Percentiles rank a stretch among this genome's conserved stretches.
Conservation (phyloP, 1,284 basidiomycete genomes). For the Sporisorium sorghi region DNA sequence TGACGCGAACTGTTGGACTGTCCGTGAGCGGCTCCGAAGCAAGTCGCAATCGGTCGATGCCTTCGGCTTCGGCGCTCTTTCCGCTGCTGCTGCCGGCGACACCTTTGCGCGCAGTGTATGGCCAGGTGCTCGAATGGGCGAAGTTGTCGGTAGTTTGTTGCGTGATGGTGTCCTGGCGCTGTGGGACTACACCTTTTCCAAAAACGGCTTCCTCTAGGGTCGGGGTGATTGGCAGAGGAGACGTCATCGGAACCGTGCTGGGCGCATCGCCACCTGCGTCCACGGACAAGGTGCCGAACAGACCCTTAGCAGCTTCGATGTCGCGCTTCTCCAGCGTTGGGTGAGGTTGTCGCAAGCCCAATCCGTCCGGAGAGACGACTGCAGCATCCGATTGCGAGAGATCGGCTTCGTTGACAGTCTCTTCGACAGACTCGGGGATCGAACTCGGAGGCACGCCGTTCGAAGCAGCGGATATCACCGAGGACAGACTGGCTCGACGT, state of each 20-base stretch:
- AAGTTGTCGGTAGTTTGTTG: constrained; percentile 25
- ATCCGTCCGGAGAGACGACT: constrained; percentile 1
- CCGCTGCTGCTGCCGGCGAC: too few relatives aligned
- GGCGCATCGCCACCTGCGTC: constrained; percentile 7
- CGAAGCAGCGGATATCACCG: constrained; percentile 24
- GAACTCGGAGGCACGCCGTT: constrained; percentile 13
- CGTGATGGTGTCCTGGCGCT: constrained; percentile 40
- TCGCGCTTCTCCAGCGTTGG: constrained; percentile 32
- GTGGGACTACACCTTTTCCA: constrained; percentile 7
- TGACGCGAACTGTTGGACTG: constrained; percentile 3
- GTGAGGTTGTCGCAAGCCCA: constrained; percentile 9
- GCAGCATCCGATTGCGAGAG: neutral
- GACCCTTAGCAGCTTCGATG: constrained; percentile 26
- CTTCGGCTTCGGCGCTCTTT: constrained; percentile 1
- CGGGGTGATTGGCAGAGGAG: constrained; percentile 41
- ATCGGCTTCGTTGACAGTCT: constrained; percentile 11
- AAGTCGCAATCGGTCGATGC: constrained; percentile 23
- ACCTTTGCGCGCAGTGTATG: constrained; percentile 25
- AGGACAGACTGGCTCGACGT: constrained; percentile 31
- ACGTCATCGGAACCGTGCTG: constrained; percentile 30
- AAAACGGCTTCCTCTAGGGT: constrained; percentile 15
- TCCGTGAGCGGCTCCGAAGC: constrained; percentile 18
- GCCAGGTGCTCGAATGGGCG: constrained; percentile 48
- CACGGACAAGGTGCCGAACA: constrained; percentile 19
- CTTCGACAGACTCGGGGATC: constrained; percentile 28